These are phyloP conservation scores for Hanseniaspora sp. DNA, from an alignment of 1,139 yeast genomes.

Conservation along the genomic window DNA sequence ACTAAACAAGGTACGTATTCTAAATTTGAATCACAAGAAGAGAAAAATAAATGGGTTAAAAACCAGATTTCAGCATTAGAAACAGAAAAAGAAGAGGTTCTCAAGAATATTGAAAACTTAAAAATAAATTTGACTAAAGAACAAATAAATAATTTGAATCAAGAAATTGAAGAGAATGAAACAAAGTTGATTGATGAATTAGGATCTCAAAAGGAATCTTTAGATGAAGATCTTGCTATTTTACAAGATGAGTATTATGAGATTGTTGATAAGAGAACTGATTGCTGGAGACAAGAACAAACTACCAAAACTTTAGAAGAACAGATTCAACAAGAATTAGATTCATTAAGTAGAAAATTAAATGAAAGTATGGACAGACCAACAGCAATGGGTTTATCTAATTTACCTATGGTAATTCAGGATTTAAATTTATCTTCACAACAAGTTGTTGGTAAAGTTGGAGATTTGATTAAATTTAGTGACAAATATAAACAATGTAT, in stretches of 20 bases:
- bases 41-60: constrained; percentile 63
- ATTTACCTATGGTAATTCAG: constrained; percentile 51
- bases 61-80: constrained; percentile 37
- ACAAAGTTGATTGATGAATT: constrained; percentile 14
- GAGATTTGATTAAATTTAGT: constrained; percentile 68
- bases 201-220: constrained; percentile 17
- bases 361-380: constrained; percentile 66
- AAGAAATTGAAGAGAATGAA: constrained; percentile 24
- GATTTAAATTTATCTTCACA: constrained; percentile 40
- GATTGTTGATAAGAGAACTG: constrained; percentile 56
- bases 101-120: neutral
- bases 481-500: constrained; percentile 78
- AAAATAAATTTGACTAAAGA: neutral
- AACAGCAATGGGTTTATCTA: constrained; percentile 56
- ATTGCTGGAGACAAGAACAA: constrained; percentile 72
- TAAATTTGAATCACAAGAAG: constrained; percentile 43
- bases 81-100: constrained; percentile 24
- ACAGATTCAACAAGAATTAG: constrained; percentile 46
- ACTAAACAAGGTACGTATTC: constrained; percentile 65
- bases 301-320: constrained; percentile 46
- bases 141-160: constrained; percentile 5
- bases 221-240: constrained; percentile 26
- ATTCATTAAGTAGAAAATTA: constrained; percentile 47
- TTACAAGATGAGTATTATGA: constrained; percentile 36
- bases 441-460: constrained; percentile 73